These are phyloP conservation scores for Claviceps humidiphila DNA, from an alignment of 2,329 filamentous ascomycete species.

Conservation along the genomic window DNA sequence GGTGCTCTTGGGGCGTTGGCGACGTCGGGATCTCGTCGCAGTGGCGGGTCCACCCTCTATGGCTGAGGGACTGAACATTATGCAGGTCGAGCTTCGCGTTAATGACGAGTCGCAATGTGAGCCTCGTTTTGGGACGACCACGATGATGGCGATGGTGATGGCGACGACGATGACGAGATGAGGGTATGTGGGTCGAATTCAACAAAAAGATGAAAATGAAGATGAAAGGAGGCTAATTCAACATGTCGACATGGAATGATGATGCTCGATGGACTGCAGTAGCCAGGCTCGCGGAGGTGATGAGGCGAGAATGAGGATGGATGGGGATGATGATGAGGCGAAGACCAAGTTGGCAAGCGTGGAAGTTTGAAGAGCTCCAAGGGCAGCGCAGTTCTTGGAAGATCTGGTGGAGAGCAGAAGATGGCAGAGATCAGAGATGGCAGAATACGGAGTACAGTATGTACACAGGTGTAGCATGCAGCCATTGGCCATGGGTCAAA, in stretches of 20 bases:
- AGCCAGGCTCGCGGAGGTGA: background rate
- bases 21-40: conserved; percentile 46
- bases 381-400: conserved; percentile 4
- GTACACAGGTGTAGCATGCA: conserved; percentile 7
- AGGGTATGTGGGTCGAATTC: no score
- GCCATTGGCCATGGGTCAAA: conserved; percentile 16
- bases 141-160: background rate
- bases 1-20: conserved; percentile 44
- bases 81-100: conserved; percentile 6
- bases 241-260: conserved; percentile 7
- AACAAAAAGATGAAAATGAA: background rate
- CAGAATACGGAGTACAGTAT: background rate
- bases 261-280: conserved; percentile 3
- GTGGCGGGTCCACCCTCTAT: conserved; percentile 40
- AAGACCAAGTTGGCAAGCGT: background rate
- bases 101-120: conserved; percentile 1
- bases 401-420: conserved; percentile 9
- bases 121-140: background rate
- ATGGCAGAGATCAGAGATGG: background rate
- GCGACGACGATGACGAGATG: no score
- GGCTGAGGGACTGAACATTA: conserved; percentile 47
- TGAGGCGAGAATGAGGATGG: background rate
- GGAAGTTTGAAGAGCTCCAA: background rate
- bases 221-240: conserved; percentile 2
- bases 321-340: background rate